Evolutionary conservation across 2,329 filamentous ascomycete genomes (phyloP).

Genomic region (Westerdykella sp.): DNA sequence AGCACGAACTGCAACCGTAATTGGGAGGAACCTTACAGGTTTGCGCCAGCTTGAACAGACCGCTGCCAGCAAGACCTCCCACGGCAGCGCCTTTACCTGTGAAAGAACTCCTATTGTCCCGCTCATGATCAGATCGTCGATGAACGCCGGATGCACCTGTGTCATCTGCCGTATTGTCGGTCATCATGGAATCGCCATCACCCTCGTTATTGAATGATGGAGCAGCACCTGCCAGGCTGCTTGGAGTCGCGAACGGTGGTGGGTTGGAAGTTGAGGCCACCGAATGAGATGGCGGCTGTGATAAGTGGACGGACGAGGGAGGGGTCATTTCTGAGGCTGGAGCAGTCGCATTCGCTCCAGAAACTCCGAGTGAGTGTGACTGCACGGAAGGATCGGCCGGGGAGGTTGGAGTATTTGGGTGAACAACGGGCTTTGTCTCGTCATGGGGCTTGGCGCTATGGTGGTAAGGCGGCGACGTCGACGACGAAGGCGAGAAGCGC

Average conservation of each 20-base stretch:
- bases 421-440: slow-evolving; percentile 38
- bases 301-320: slow-evolving; percentile 39
- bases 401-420: slow-evolving; percentile 45
- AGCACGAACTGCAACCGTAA: slow-evolving; percentile 13
- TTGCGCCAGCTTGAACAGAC: slow-evolving; percentile 33
- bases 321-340: slow-evolving; percentile 34
- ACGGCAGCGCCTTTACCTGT: slow-evolving; percentile 22
- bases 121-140: slow-evolving; percentile 44
- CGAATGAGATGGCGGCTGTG: slow-evolving; percentile 31
- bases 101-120: slow-evolving; percentile 31
- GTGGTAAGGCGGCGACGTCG: slow-evolving; percentile 40
- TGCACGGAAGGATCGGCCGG: slow-evolving; percentile 44
- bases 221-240: slow-evolving; percentile 31
- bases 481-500: slow-evolving; percentile 42
- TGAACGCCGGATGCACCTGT: slow-evolving; percentile 27
- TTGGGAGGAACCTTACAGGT: slow-evolving; percentile 27
- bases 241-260: slow-evolving; percentile 34
- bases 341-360: slow-evolving; percentile 22
- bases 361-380: slow-evolving; percentile 37
- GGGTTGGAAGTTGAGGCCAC: slow-evolving; percentile 24
- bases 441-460: slow-evolving; percentile 33
- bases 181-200: slow-evolving; percentile 41
- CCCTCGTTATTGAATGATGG: slow-evolving; percentile 33
- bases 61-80: slow-evolving; percentile 24
- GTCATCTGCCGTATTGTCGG: slow-evolving; percentile 28